These are phyloP conservation scores for Sextonia rubra DNA, from an alignment of 164 flowering plant genomes.

Conservation along the genomic window DNA sequence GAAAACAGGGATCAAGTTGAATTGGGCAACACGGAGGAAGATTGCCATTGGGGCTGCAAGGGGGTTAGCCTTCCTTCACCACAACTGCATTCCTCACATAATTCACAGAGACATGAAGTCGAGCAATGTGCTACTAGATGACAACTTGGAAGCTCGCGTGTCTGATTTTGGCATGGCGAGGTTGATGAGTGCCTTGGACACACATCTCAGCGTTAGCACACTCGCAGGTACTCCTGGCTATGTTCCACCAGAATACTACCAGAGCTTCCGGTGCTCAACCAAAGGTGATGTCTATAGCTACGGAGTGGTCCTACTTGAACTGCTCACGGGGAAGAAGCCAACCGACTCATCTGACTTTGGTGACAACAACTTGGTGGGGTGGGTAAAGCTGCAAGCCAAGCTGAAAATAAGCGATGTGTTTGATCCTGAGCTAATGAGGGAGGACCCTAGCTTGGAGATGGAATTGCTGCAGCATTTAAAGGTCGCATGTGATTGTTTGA, in stretches of 20 bases:
- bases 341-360: conserved; percentile 92
- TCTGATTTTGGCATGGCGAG: conserved; percentile 99
- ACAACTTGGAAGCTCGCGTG: conserved; percentile 79
- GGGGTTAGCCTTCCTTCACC: conserved; percentile 93
- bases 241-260: conserved; percentile 97
- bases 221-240: conserved; percentile 97
- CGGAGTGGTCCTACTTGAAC: conserved; percentile 91
- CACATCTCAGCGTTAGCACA: conserved; percentile 94
- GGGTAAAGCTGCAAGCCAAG: conserved; percentile 92
- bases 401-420: conserved; percentile 69
- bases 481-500: conserved; percentile 84
- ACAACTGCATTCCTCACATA: conserved; percentile 85
- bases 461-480: conserved; percentile 82
- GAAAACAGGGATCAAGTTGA: conserved; percentile 62
- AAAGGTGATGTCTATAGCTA: conserved; percentile 98
- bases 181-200: conserved; percentile 89
- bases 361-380: conserved; percentile 92
- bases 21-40: conserved; percentile 78
- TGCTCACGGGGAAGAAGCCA: conserved; percentile 84
- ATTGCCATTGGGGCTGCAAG: conserved; percentile 85
- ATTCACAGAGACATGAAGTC: conserved; percentile 98
- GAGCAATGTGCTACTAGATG: conserved; percentile 90
- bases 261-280: conserved; percentile 83
- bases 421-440: conserved; percentile 67
- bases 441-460: conserved; percentile 65